These are phyloP conservation scores for Epichloe gansuensis DNA, from an alignment of 2,329 filamentous ascomycete genomes.

Conservation along the genomic window DNA sequence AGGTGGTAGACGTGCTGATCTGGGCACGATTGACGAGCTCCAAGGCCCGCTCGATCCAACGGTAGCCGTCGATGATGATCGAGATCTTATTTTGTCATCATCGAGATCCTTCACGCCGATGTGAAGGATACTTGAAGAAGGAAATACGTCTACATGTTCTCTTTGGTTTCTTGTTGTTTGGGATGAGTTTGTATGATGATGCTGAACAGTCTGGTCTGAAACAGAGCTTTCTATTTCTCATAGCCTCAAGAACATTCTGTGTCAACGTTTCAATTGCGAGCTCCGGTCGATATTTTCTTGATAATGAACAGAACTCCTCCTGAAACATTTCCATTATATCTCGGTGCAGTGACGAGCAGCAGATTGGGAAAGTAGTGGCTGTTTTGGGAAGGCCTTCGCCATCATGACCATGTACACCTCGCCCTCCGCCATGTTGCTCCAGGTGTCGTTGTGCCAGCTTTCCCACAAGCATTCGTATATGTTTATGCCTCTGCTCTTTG, in stretches of 20 bases:
- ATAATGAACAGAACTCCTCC: constrained; percentile 37
- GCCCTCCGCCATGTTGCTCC: not conserved
- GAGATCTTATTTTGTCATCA: not conserved
- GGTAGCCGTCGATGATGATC: not conserved
- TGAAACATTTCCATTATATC: constrained; percentile 37
- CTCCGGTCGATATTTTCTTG: constrained; percentile 26
- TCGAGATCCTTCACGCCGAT: not conserved
- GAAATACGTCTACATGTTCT: constrained; percentile 4
- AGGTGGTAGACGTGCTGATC: not conserved
- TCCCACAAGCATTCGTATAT: constrained; percentile 11
- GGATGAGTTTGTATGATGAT: constrained; percentile 2
- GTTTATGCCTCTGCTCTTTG: constrained; percentile 7
- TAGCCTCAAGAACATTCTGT: constrained; percentile 30
- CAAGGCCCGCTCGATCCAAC: not conserved
- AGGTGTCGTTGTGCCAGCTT: not conserved
- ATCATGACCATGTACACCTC: constrained; percentile 23
- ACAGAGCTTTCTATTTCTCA: constrained; percentile 10
- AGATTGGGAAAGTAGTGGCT: constrained; percentile 32
- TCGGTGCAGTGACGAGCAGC: constrained; percentile 35
- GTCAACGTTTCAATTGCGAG: constrained; percentile 33
- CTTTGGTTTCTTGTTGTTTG: constrained; percentile 10
- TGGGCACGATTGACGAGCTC: not conserved
- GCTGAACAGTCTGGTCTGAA: not conserved
- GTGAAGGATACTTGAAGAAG: not conserved
- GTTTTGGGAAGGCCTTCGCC: constrained; percentile 11